Evolutionary conservation across 257 asterid genomes (phyloP).

Genomic region (Solanum bulbocastanum): DNA sequence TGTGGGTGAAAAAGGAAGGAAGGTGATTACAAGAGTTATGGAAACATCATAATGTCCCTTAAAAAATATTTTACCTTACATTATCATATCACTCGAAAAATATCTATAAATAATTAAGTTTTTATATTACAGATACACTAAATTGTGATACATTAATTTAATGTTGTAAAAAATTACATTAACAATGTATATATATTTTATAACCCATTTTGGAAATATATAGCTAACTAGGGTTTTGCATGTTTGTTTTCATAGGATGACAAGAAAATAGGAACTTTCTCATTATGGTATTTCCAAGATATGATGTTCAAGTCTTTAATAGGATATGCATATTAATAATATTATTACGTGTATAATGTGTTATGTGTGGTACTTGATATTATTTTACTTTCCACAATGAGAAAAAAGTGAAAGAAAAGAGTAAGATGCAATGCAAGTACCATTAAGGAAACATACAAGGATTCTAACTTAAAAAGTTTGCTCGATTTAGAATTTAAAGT

Average conservation of each 20-base stretch:
- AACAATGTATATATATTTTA: not conserved
- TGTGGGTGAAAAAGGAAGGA: not conserved
- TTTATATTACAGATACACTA: not conserved
- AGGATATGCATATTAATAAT: not conserved
- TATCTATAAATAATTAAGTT: not conserved
- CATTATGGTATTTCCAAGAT: slow-evolving; percentile 4
- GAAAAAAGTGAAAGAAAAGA: not conserved
- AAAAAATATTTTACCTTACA: not conserved
- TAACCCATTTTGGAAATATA: not conserved
- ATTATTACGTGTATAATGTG: not conserved
- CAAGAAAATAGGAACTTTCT: slow-evolving; percentile 7
- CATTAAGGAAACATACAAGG: not conserved
- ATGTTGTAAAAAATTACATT: not conserved
- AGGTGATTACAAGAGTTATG: not conserved
- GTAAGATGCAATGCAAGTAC: not conserved
- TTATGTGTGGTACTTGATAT: not conserved
- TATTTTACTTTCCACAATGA: not conserved
- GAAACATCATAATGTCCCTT: not conserved
- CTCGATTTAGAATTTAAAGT: not conserved
- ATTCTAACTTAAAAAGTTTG: not conserved
- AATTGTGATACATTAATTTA: not conserved
- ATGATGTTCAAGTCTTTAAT: not conserved
- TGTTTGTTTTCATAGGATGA: slow-evolving; percentile 4
- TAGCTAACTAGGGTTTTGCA: not conserved
- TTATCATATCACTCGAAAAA: not conserved